Evolutionary conservation across 345 rosid genomes (phyloP).

Genomic region (Ceriops decandra): DNA sequence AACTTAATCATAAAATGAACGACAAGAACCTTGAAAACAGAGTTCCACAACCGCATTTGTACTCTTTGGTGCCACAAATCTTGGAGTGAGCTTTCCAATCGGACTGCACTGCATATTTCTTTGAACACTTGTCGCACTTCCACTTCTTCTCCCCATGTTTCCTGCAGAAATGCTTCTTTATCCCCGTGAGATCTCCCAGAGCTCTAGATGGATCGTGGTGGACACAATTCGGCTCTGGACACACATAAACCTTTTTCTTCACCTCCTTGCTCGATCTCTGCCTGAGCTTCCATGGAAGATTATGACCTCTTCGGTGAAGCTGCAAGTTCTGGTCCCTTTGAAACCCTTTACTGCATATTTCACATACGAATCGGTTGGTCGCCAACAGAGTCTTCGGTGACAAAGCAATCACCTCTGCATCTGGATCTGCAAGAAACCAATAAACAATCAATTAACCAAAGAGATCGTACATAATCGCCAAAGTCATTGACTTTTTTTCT

Average conservation of each 20-base stretch:
- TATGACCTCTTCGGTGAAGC: conserved; percentile 93
- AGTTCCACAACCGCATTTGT: conserved; percentile 90
- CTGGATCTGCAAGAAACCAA: conserved; percentile 60
- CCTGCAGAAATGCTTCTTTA: conserved; percentile 94
- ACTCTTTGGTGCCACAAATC: conserved; percentile 91
- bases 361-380: conserved; percentile 87
- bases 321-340: conserved; percentile 96
- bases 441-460: conserved; percentile 6
- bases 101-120: conserved; percentile 93
- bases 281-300: conserved; percentile 86
- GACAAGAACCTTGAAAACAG: conserved; percentile 66
- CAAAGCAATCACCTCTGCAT: conserved; percentile 89
- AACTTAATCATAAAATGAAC: not conserved
- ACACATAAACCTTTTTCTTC: conserved; percentile 85
- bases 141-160: conserved; percentile 97
- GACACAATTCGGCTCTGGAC: conserved; percentile 75
- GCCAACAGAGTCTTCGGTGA: conserved; percentile 87
- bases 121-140: conserved; percentile 93
- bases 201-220: conserved; percentile 93
- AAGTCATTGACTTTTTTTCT: not conserved
- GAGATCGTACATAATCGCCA: too few relatives aligned
- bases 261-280: conserved; percentile 90
- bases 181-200: conserved; percentile 91
- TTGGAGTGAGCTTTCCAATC: conserved; percentile 98
- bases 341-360: conserved; percentile 94